These are phyloP conservation scores for Pseudocercospora fijiensis DNA, from an alignment of 2,329 filamentous ascomycete species.

Conservation along the genomic window DNA sequence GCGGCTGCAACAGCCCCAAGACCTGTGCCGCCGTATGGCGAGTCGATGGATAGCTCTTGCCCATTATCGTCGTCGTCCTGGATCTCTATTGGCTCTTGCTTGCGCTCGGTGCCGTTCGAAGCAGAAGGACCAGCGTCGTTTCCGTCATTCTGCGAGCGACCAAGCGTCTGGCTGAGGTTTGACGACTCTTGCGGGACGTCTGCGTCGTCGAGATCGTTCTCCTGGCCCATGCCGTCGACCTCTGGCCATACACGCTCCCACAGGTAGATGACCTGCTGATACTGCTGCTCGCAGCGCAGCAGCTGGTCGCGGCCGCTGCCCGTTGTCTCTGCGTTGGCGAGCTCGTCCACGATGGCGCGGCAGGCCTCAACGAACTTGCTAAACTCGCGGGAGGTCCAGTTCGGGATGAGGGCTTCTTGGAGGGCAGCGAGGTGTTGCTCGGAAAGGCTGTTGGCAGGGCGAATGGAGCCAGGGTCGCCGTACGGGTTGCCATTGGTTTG, in stretches of 20 bases:
- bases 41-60: slow-evolving; percentile 12
- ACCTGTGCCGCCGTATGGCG: slow-evolving; percentile 27
- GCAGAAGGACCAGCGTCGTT: slow-evolving; percentile 14
- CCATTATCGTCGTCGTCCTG: slow-evolving; percentile 25
- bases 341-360: slow-evolving; percentile 50
- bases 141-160: slow-evolving; percentile 12
- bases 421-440: slow-evolving; percentile 51
- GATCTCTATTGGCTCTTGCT: slow-evolving; percentile 21
- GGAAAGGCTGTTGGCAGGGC: slow-evolving; percentile 23
- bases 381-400: slow-evolving; percentile 53
- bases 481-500: slow-evolving; percentile 19
- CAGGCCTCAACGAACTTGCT: slow-evolving; percentile 52
- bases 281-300: slow-evolving; percentile 48
- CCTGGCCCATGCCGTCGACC: slow-evolving; percentile 52
- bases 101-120: slow-evolving; percentile 12
- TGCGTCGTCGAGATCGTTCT: slow-evolving; percentile 37
- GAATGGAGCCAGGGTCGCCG: slow-evolving; percentile 11
- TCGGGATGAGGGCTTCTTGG: slow-evolving; percentile 52
- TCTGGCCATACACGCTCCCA: slow-evolving; percentile 52
- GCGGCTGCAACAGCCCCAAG: slow-evolving; percentile 27
- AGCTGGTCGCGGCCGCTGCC: slow-evolving; percentile 52
- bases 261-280: slow-evolving; percentile 50
- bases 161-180: slow-evolving; percentile 10
- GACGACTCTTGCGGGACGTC: slow-evolving; percentile 7
- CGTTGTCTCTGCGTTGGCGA: slow-evolving; percentile 49